Conservation (phyloP, 257 asterid species). For the Striga asiatica region DNA sequence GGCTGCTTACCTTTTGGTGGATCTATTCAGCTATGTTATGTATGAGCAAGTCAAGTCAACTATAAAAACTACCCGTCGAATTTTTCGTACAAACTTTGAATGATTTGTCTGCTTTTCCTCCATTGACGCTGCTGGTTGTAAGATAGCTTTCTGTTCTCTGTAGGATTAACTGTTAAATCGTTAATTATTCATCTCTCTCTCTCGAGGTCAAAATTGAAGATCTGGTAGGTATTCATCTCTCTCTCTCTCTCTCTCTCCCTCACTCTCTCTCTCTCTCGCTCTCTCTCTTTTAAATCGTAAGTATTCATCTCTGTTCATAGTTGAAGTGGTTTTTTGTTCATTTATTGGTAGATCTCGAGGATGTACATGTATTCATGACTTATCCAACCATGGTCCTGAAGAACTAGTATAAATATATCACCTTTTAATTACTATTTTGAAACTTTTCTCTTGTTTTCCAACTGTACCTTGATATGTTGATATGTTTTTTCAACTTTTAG, state of each 20-base stretch:
- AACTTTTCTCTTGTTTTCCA: neutral
- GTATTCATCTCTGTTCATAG: neutral
- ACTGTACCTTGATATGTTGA: neutral
- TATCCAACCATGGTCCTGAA: neutral
- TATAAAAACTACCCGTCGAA: neutral
- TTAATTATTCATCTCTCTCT: too few relatives aligned
- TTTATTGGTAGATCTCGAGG: neutral
- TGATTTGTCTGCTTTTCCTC: neutral
- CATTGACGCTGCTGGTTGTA: neutral
- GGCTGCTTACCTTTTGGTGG: neutral
- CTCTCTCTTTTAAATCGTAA: neutral
- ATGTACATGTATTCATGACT: neutral
- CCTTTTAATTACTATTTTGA: neutral
- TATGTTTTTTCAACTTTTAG: too few relatives aligned
- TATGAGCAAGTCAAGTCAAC: neutral
- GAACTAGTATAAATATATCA: neutral
- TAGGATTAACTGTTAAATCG: too few relatives aligned
- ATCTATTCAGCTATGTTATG: neutral
- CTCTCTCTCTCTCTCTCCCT: too few relatives aligned
- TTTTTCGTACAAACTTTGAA: neutral
- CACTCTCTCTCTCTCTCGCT: too few relatives aligned
- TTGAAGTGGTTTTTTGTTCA: neutral
- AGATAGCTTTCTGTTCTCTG: too few relatives aligned
- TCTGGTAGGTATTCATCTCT: too few relatives aligned
- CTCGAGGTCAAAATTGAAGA: too few relatives aligned